phyloP scores from a whole-genome alignment of 164 flowering plant genomes.

The grape (Vitis vinifera) region ASM3070453v1 NC_081814.1:13222501-13223000 shows the following conservation, averaged over 20 bases:
- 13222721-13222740: conserved; percentile 1
- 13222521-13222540: conserved; percentile 63
- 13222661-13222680: conserved; percentile 16
- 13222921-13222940: no score
- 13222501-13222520: conserved; percentile 53
- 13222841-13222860: no score
- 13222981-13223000: no score
- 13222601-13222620: conserved; percentile 45
- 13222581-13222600: conserved; percentile 90
- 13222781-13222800: background rate
- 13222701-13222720: conserved; percentile 8
- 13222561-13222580: conserved; percentile 92
- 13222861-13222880: no score
- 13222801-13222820: background rate
- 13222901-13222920: no score
- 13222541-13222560: conserved; percentile 54
- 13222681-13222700: conserved; percentile 35
- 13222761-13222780: conserved; percentile 6
- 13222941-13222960: no score
- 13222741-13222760: background rate
- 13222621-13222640: conserved; percentile 33
- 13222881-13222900: no score
- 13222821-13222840: background rate
- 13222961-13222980: no score
- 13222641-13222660: conserved; percentile 23